Evolutionary conservation across 306 rosid species (phyloP).

Genomic region (Sesbania bispinosa): DNA sequence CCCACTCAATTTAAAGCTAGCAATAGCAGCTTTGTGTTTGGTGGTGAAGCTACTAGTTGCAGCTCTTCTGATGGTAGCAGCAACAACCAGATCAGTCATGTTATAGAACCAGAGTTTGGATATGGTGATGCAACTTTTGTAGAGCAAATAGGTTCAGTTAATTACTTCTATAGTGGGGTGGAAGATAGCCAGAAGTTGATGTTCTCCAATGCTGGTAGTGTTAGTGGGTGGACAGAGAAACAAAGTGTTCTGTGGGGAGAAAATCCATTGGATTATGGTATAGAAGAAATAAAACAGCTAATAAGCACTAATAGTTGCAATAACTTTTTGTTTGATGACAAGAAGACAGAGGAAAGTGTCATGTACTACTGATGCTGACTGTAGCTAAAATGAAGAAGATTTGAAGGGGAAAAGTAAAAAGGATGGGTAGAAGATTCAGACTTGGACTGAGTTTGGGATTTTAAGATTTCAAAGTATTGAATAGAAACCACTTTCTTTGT

Average conservation of each 20-base stretch:
- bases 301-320: constrained; percentile 43
- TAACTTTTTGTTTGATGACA: constrained; percentile 61
- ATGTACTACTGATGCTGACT: constrained; percentile 54
- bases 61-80: constrained; percentile 67
- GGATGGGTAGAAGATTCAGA: constrained; percentile 21
- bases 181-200: constrained; percentile 41
- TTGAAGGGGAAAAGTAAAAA: constrained; percentile 11
- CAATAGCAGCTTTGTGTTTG: constrained; percentile 32
- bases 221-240: constrained; percentile 25
- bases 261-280: constrained; percentile 52
- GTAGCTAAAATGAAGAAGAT: constrained; percentile 38
- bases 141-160: constrained; percentile 20
- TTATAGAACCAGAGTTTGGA: constrained; percentile 28
- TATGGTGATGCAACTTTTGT: constrained; percentile 20
- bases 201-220: constrained; percentile 20
- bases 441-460: constrained; percentile 24
- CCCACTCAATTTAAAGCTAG: constrained; percentile 30
- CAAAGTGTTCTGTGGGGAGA: constrained; percentile 46
- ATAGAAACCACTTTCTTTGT: not conserved
- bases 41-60: constrained; percentile 54
- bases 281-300: constrained; percentile 67
- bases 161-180: constrained; percentile 23
- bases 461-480: not conserved
- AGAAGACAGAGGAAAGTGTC: constrained; percentile 53
- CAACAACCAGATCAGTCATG: constrained; percentile 27